Percentiles rank a stretch among this genome's conserved stretches.
phyloP scores from a whole-genome alignment of 352 stramenopile genomes.

The Globisporangium radiosum region DNA sequence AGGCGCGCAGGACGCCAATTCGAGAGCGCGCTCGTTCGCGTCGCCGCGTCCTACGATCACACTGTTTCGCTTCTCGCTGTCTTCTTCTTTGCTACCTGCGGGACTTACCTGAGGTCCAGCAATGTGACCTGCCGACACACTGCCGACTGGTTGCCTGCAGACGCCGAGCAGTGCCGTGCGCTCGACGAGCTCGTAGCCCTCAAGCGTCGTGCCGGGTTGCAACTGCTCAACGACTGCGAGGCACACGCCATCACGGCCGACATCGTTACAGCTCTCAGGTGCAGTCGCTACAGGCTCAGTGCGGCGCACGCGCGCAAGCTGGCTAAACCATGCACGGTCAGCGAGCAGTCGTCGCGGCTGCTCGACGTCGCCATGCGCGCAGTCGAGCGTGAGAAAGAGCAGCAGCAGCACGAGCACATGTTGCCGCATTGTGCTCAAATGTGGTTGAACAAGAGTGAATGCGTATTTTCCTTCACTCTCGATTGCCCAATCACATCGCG shows the following conservation, averaged over 20 bases:
- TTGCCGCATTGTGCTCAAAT: not conserved
- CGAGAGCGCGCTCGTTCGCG: not conserved
- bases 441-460: not conserved
- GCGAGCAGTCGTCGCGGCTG: slow-evolving; percentile 26
- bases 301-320: slow-evolving; percentile 26
- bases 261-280: slow-evolving; percentile 1
- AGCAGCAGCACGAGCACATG: slow-evolving; percentile 4
- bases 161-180: slow-evolving; percentile 53
- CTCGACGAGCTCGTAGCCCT: slow-evolving; percentile 72
- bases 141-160: slow-evolving; percentile 34
- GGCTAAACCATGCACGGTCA: slow-evolving; percentile 42
- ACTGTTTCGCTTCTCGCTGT: not conserved
- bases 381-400: not conserved
- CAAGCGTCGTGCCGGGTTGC: slow-evolving; percentile 31
- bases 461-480: too few relatives aligned
- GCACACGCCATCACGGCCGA: slow-evolving; percentile 15
- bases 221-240: slow-evolving; percentile 26
- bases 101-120: not conserved
- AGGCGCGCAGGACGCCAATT: not conserved
- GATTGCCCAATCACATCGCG: too few relatives aligned
- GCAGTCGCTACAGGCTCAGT: not conserved
- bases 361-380: not conserved
- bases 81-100: not conserved
- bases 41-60: too few relatives aligned
- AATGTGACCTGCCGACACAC: slow-evolving; percentile 1